Base-by-base conservation (phyloP, 2,329 filamentous ascomycete genomes). In the Pseudofabraea citricarpa region DNA sequence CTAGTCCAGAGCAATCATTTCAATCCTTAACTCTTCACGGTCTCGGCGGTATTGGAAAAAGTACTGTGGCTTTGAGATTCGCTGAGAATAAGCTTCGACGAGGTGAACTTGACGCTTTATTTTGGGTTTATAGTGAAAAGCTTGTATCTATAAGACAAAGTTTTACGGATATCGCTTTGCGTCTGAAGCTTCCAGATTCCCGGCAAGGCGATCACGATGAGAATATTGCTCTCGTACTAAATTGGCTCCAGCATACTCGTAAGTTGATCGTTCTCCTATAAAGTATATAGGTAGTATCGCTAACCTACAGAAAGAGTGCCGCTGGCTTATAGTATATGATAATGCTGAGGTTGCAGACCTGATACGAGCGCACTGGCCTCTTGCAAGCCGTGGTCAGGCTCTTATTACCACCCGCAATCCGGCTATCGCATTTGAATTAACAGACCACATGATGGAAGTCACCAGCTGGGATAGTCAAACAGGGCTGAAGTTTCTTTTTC, bases 381-480 rank as follows among this genome's bases (percentile, higher is more conserved):
- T 23, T 2, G 43, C 39, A 13, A 31, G 26, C 33, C 41, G 37
- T 32, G 48, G 46, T 6, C 8, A 41, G 12, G 46, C 43, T 5
- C 15, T 50, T 4, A 44, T 50, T 27, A 50, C 48, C 6, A 50
- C 48, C 4, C 42, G 46, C n/a, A 50, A 50, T 26, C 42, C 42
- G 46, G 26, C 22, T 13, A 22, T 50, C 2, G 46, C 42, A 6
- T 50, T 35, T 26, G 31, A 50, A 12, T 35, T 27, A 5, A 33
- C 48, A 8, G 37, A 35, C 19, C 12, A 7, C 12, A 39, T 42
- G 10, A 16, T 49, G 21, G 47, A 49, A 35, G 31, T 49, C 10
- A 9, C 37, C 12, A 6, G 26, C 16, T 49, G 40, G 44, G 46
- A 59, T 36, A 44, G 16, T 8, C 16, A 44, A 61, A 65, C 41